Evolutionary conservation across 208 protist genomes (phyloP).

Genomic region (Naegleria fowleri): DNA sequence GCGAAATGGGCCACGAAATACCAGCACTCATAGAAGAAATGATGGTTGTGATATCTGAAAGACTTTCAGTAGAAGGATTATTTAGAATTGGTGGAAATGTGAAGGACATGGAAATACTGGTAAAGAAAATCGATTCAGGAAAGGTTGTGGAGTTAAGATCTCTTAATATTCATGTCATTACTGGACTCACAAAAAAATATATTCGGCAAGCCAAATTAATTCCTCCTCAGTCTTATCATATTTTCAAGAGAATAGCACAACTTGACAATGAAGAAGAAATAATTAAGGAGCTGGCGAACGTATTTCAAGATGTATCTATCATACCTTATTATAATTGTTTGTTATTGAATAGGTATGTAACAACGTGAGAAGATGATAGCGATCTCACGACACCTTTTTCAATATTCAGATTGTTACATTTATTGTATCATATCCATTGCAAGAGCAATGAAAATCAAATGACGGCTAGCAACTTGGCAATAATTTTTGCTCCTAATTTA

Average conservation of each 20-base stretch:
- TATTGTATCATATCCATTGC: background rate
- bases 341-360: background rate
- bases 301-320: background rate
- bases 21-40: background rate
- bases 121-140: background rate
- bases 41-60: background rate
- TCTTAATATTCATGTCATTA: background rate
- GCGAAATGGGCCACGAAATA: background rate
- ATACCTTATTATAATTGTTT: background rate
- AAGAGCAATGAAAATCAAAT: slow-evolving; percentile 15
- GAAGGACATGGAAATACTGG: background rate
- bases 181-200: background rate
- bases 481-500: slow-evolving; percentile 21
- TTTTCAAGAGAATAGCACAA: background rate
- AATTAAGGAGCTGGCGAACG: background rate
- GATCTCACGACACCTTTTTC: too few relatives aligned
- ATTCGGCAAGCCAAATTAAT: background rate
- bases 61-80: background rate
- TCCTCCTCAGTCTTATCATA: background rate
- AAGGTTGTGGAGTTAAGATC: background rate
- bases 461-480: background rate
- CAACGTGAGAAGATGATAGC: too few relatives aligned
- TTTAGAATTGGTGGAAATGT: background rate
- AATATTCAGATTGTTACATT: background rate
- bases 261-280: background rate